Evolutionary conservation across 768 basidiomycete species (phyloP), one percentile per base, ranked within the genome.

Genomic region (Tulasnella sp.): DNA sequence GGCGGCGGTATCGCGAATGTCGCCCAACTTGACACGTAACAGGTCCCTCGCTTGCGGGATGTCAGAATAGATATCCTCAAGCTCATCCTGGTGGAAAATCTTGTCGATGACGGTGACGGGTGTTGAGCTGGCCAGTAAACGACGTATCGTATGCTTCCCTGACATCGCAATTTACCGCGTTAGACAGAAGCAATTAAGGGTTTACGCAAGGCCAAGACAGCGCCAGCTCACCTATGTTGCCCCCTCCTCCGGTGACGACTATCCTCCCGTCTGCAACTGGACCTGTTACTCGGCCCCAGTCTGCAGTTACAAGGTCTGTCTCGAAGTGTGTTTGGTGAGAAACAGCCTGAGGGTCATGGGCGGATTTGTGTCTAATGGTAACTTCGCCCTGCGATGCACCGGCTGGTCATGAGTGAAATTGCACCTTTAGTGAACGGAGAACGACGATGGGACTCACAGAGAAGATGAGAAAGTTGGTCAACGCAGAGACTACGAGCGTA

Each of bases 211-310:
- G 58, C 22, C 25, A n/a, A 19, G 19, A 54, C 34, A 68, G 37
- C 25, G 22, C 36, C n/a, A 25, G 64, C 79, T 17, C 38, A 80
- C 79, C 79, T 34, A 80, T 79, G 64, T 76, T 80, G 15, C 79
- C 79, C 14, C 79, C 79, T 0, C 79, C 79, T 4, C 79, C 79
- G 5, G 79, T 78, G 58, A 80, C 74, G 15, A 80, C 39, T 12
- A 80, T 71, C 54, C 80, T 67, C 19, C 78, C 79, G 58, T 14
- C 74, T 67, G 72, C 72, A n/a, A 80, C 69, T 45, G 37, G 36
- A 36, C 69, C 38, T 79, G 76, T 73, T 77, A 36, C 75, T 79
- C 74, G 25, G n/a, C 40, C 64, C 40, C 58, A 31, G 42, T 73
- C 45, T 11, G 40, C 72, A 25, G n/a, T 4, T 38, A 45, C 12